phyloP scores from a whole-genome alignment of 176 grass and related monocot species.

The Oryza longistaminata region DNA sequence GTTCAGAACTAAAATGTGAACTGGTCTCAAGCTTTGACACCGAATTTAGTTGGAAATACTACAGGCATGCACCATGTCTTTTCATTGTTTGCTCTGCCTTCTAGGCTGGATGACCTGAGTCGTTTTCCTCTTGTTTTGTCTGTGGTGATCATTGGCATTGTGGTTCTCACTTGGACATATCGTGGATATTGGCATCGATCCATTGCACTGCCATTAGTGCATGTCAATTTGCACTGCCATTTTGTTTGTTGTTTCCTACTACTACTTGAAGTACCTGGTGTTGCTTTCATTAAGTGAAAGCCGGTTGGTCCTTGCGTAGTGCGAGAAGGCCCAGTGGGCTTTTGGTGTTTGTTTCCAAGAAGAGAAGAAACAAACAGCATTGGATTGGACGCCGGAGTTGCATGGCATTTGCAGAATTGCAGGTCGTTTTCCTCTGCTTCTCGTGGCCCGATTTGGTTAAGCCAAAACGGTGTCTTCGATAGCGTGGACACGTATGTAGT shows the following conservation, averaged over 20 bases:
- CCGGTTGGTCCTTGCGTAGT: not conserved
- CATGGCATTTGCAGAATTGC: not conserved
- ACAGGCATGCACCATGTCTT: not conserved
- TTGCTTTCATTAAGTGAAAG: not conserved
- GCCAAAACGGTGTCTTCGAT: not conserved
- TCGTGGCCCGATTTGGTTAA: not conserved
- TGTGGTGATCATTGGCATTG: too few species aligned
- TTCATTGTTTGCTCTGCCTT: not conserved
- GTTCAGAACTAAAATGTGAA: not conserved
- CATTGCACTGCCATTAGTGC: not conserved
- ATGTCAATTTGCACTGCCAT: not conserved
- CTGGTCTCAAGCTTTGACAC: not conserved
- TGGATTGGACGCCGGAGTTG: not conserved
- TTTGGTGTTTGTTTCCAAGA: not conserved
- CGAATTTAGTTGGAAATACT: not conserved
- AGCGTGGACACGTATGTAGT: not conserved
- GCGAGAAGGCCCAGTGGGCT: conserved; percentile 34
- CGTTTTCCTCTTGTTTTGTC: not conserved
- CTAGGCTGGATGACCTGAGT: not conserved
- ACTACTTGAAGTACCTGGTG: not conserved
- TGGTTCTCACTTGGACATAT: not conserved
- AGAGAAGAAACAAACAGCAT: not conserved
- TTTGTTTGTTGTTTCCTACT: not conserved
- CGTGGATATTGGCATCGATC: not conserved
- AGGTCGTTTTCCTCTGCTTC: not conserved